These are phyloP conservation scores for Cryomyces antarcticus DNA, from an alignment of 495 filamentous ascomycete species.

Conservation along the genomic window DNA sequence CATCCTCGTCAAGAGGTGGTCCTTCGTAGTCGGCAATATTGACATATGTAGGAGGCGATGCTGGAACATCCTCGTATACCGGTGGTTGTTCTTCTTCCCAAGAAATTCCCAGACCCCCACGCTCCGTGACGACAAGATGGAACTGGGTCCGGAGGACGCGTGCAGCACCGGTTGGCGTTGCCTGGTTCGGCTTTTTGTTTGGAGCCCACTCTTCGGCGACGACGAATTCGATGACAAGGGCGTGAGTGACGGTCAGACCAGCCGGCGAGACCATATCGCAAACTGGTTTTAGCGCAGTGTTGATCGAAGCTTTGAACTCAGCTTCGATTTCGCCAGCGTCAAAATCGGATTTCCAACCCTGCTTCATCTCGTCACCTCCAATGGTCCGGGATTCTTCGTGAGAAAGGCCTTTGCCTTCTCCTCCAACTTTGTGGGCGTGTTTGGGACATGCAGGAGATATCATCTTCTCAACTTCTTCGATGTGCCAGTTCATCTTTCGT, in stretches of 20 bases:
- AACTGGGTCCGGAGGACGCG: slow-evolving; percentile 91
- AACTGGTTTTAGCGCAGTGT: slow-evolving; percentile 36
- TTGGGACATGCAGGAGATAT: slow-evolving; percentile 65
- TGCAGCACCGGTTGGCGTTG: slow-evolving; percentile 75
- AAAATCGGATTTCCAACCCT: slow-evolving; percentile 92
- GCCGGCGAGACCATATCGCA: slow-evolving; percentile 68
- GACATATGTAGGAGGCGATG: slow-evolving; percentile 59
- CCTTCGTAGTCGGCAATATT: not conserved
- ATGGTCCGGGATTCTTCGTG: slow-evolving; percentile 62
- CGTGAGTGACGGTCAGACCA: slow-evolving; percentile 62
- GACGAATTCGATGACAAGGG: slow-evolving; percentile 79
- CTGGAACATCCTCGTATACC: slow-evolving; percentile 84
- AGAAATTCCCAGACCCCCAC: slow-evolving; percentile 71
- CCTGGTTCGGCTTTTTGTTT: slow-evolving; percentile 42
- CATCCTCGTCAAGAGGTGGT: not conserved
- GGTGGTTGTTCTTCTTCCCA: slow-evolving; percentile 97
- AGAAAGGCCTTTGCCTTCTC: slow-evolving; percentile 51
- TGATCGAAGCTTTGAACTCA: slow-evolving; percentile 57
- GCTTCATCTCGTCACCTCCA: slow-evolving; percentile 52
- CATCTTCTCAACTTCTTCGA: slow-evolving; percentile 67
- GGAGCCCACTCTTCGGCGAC: slow-evolving; percentile 80
- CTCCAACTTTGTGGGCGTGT: slow-evolving; percentile 53
- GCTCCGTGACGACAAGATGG: slow-evolving; percentile 56
- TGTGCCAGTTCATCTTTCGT: slow-evolving; percentile 76
- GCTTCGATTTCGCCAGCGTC: slow-evolving; percentile 39